Conservation (phyloP, 441 rosid genomes). For the Gossypium schwendimanii region DNA sequence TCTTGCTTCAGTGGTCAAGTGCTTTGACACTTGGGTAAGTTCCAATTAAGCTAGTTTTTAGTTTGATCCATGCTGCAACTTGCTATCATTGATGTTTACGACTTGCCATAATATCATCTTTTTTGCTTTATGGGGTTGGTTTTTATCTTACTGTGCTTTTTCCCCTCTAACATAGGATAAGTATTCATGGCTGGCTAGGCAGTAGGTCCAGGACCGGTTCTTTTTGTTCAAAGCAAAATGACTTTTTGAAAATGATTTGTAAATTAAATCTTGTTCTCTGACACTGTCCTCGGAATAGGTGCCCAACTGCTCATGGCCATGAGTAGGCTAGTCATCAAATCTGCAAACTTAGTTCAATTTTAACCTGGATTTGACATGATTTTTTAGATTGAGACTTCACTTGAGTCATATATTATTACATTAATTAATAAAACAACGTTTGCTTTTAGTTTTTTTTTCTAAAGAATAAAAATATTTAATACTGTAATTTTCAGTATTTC, state of each 20-base stretch:
- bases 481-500: not conserved
- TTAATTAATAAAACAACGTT: not conserved
- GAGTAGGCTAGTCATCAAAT: not conserved
- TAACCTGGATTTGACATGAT: not conserved
- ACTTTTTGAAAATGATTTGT: not conserved
- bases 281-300: not conserved
- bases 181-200: not conserved
- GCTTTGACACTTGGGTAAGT: conserved; percentile 90
- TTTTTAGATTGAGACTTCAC: not conserved
- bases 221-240: not conserved
- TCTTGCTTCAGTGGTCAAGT: conserved; percentile 94
- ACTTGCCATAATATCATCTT: not conserved
- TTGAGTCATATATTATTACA: not conserved
- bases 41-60: not conserved
- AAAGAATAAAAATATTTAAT: not conserved
- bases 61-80: not conserved
- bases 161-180: not conserved
- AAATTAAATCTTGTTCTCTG: too few relatives aligned
- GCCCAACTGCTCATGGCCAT: too few relatives aligned
- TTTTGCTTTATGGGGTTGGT: not conserved
- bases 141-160: not conserved
- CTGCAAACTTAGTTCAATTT: not conserved
- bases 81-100: not conserved
- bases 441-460: not conserved
- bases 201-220: too few relatives aligned